phyloP scores from a whole-genome alignment of 2,329 filamentous ascomycete species.

The Colletotrichum liriopes region DNA sequence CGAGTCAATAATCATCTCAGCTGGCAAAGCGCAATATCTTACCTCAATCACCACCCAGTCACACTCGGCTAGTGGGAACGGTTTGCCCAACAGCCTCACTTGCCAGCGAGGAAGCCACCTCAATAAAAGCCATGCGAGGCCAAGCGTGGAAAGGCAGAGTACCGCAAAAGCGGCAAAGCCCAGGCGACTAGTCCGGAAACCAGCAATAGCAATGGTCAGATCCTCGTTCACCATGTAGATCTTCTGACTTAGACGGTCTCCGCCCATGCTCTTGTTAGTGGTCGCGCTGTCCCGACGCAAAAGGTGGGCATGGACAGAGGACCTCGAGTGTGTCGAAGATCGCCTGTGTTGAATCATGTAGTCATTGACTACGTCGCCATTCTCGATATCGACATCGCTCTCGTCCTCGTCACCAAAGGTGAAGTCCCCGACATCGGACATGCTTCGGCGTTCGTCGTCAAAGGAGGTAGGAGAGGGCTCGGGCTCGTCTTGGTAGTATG shows the following conservation, averaged over 20 bases:
- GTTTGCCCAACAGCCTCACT: slow-evolving; percentile 80
- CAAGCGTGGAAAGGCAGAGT: slow-evolving; percentile 81
- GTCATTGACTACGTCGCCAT: slow-evolving; percentile 60
- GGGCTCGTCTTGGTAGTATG: slow-evolving; percentile 80
- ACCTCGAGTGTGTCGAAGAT: slow-evolving; percentile 73
- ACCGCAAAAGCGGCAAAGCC: slow-evolving; percentile 80
- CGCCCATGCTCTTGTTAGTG: slow-evolving; percentile 77
- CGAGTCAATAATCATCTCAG: slow-evolving; percentile 34
- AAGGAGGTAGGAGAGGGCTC: slow-evolving; percentile 42
- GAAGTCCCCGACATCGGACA: slow-evolving; percentile 58
- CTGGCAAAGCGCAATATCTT: slow-evolving; percentile 48
- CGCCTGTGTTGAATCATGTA: slow-evolving; percentile 71
- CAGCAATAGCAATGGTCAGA: slow-evolving; percentile 92
- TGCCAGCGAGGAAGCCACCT: slow-evolving; percentile 93
- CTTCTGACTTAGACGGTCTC: slow-evolving; percentile 84
- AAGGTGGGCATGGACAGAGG: slow-evolving; percentile 74
- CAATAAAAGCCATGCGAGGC: slow-evolving; percentile 86
- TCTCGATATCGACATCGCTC: slow-evolving; percentile 56
- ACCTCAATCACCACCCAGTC: slow-evolving; percentile 94
- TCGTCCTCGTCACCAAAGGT: slow-evolving; percentile 58
- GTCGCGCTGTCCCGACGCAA: slow-evolving; percentile 79
- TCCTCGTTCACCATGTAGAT: slow-evolving; percentile 95
- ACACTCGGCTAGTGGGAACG: slow-evolving; percentile 79
- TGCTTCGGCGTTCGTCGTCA: slow-evolving; percentile 50
- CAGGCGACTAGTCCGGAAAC: slow-evolving; percentile 83